Conservation (phyloP, 2,329 filamentous ascomycete species). For the Arthrocladium fulminans region DNA sequence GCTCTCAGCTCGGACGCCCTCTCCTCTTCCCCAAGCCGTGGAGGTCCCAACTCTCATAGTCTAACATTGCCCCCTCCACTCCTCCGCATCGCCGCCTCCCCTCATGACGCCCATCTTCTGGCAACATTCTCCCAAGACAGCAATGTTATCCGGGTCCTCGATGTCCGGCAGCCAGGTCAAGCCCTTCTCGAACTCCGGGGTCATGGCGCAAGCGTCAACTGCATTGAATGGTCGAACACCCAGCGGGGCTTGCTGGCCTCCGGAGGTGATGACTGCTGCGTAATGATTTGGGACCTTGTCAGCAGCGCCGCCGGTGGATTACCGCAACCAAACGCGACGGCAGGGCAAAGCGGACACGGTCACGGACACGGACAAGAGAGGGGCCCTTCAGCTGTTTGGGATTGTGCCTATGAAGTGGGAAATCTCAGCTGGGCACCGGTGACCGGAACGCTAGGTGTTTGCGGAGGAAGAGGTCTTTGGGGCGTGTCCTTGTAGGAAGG, state of each 20-base stretch:
- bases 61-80: constrained; percentile 51
- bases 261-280: constrained; percentile 82
- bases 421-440: constrained; percentile 41
- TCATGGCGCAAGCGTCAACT: constrained; percentile 77
- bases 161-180: constrained; percentile 92
- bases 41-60: constrained; percentile 10
- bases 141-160: constrained; percentile 83
- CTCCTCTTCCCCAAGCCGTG: constrained; percentile 19
- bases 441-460: constrained; percentile 35
- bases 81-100: constrained; percentile 59
- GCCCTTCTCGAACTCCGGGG: constrained; percentile 88
- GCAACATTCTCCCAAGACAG: constrained; percentile 97
- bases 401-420: constrained; percentile 39
- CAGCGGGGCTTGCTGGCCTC: constrained; percentile 82
- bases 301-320: constrained; percentile 36
- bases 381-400: constrained; percentile 38
- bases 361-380: constrained; percentile 28
- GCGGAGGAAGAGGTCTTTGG: constrained; percentile 38
- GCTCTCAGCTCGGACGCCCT: constrained; percentile 14
- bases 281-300: constrained; percentile 88
- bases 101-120: constrained; percentile 87
- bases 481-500: constrained; percentile 28
- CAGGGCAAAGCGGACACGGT: constrained; percentile 7
- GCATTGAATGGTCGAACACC: constrained; percentile 88
- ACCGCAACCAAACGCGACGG: neutral